phyloP scores from a whole-genome alignment of 2,329 filamentous ascomycete genomes.

The Arthrinium puccinioides region DNA sequence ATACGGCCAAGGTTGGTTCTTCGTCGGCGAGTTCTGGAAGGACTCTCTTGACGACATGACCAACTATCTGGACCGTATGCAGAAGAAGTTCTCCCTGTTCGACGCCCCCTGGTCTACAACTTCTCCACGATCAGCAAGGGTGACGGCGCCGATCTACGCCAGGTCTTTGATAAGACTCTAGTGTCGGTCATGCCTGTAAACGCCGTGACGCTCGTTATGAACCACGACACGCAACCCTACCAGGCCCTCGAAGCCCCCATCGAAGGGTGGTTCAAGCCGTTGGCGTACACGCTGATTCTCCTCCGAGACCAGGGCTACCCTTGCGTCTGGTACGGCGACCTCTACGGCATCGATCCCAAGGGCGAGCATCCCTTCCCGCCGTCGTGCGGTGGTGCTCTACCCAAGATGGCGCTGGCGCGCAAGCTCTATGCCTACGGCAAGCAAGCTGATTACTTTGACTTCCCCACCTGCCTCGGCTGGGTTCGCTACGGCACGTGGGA shows the following conservation, averaged over 20 bases:
- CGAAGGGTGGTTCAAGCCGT: conserved; percentile 58
- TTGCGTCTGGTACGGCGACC: conserved; percentile 64
- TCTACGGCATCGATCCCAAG: conserved; percentile 50
- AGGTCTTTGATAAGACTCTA: conserved; percentile 53
- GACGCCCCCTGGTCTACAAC: conserved; percentile 61
- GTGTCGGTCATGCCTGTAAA: conserved; percentile 32
- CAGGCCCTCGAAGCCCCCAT: conserved; percentile 45
- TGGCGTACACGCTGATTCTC: conserved; percentile 68
- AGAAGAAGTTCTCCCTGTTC: conserved; percentile 53
- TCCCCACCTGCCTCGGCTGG: conserved; percentile 55
- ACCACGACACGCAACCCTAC: conserved; percentile 55
- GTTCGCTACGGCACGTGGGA: conserved; percentile 42
- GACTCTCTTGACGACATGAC: conserved; percentile 48
- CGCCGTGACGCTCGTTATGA: conserved; percentile 56
- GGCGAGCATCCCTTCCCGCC: conserved; percentile 38
- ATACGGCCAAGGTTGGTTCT: conserved; percentile 46
- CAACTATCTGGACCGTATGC: conserved; percentile 50
- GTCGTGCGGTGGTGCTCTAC: conserved; percentile 45
- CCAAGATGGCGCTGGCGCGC: conserved; percentile 52
- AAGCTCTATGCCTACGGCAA: conserved; percentile 61
- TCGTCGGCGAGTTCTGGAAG: conserved; percentile 66
- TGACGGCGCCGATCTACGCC: conserved; percentile 51
- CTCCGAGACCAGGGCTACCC: conserved; percentile 54
- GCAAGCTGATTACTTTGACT: conserved; percentile 57
- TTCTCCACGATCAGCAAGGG: conserved; percentile 52